A percentile compares a stretch with the other conserved stretches of the same genome.
These are phyloP conservation scores for Geotrichum citri-aurantii DNA, from an alignment of 1,139 yeast species.

Conservation along the genomic window DNA sequence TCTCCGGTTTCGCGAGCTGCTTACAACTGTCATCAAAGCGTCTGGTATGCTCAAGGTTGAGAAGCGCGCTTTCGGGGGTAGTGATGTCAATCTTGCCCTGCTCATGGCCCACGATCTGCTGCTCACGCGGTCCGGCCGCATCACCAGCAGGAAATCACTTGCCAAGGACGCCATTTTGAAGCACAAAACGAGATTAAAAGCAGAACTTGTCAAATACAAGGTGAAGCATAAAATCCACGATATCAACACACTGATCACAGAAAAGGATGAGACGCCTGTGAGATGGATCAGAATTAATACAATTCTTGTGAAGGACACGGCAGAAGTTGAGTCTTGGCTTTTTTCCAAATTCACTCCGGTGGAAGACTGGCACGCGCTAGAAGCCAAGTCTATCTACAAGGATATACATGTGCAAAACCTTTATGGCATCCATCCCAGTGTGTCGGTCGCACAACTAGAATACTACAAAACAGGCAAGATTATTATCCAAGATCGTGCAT, in stretches of 20 bases:
- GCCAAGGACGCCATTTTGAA: constrained; percentile 73
- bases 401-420: constrained; percentile 70
- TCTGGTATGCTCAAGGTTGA: constrained; percentile 52
- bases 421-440: constrained; percentile 71
- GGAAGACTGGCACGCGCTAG: constrained; percentile 10
- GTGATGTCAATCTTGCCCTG: constrained; percentile 46
- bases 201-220: constrained; percentile 75
- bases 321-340: constrained; percentile 36
- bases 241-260: constrained; percentile 42
- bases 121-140: constrained; percentile 69
- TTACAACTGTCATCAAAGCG: constrained; percentile 56
- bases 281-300: constrained; percentile 83
- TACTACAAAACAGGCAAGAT: constrained; percentile 70
- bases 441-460: constrained; percentile 49
- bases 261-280: constrained; percentile 57
- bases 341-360: constrained; percentile 6
- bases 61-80: constrained; percentile 39
- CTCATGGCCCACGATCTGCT: constrained; percentile 77
- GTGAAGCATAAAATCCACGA: constrained; percentile 56
- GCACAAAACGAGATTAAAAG: constrained; percentile 72
- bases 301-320: constrained; percentile 32
- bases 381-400: constrained; percentile 44
- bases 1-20: constrained; percentile 58
- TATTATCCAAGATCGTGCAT: constrained; percentile 92
- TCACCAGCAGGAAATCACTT: constrained; percentile 85